Evolutionary conservation across 1,284 basidiomycete genomes (phyloP).

Genomic region (Ganoderma multipileum): DNA sequence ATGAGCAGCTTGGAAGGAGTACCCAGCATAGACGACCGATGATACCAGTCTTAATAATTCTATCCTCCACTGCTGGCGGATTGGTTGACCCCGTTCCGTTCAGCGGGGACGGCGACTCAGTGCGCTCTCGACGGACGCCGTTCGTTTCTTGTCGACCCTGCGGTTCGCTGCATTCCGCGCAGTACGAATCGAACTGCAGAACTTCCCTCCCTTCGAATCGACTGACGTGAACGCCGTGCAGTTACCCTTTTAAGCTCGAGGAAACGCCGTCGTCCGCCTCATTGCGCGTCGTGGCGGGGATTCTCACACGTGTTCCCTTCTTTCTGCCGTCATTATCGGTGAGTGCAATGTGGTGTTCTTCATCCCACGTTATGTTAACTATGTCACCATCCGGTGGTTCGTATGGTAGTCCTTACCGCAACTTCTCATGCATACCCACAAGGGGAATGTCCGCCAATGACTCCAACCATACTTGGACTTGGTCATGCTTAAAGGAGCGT

Average conservation of each 20-base stretch:
- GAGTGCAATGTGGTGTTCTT: background rate
- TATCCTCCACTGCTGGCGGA: background rate
- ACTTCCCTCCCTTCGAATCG: background rate
- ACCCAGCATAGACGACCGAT: background rate
- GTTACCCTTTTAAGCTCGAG: background rate
- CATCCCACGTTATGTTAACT: background rate
- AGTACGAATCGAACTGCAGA: background rate
- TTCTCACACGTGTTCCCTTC: background rate
- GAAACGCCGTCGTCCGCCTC: background rate
- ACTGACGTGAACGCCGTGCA: background rate
- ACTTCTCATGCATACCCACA: slow-evolving; percentile 3
- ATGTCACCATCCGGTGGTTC: background rate
- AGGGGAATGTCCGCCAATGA: background rate
- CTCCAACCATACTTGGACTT: background rate
- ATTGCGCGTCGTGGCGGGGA: background rate
- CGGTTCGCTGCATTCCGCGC: background rate
- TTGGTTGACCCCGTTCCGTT: background rate
- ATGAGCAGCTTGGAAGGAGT: background rate
- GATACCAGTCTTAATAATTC: background rate
- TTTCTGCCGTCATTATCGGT: background rate
- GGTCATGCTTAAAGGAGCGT: background rate
- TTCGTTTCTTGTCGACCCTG: background rate
- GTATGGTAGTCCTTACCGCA: background rate
- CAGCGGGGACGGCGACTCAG: background rate
- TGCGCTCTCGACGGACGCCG: background rate